Percentiles rank a stretch among this genome's conserved stretches.
phyloP scores from a whole-genome alignment of 352 stramenopile genomes.

The Globisporangium camurandrum region DNA sequence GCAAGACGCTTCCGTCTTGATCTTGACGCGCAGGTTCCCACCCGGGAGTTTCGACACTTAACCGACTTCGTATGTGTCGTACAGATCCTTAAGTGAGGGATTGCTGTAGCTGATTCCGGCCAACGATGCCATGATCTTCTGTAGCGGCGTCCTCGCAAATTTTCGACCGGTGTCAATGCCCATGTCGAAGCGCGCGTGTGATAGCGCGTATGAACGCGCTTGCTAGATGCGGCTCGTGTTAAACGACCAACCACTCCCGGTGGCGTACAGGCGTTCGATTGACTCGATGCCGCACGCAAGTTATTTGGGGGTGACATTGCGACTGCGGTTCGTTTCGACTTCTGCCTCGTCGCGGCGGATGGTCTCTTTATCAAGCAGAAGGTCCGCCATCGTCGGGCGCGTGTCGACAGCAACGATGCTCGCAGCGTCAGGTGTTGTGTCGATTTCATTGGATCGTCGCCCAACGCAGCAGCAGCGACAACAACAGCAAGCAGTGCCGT shows the following conservation, averaged over 20 bases:
- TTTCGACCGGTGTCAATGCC: too few species aligned
- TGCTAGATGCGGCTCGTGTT: too few species aligned
- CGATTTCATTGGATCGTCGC: neutral
- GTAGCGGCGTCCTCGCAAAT: too few species aligned
- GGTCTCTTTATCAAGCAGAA: neutral
- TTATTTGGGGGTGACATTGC: conserved; percentile 6
- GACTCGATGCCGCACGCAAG: conserved; percentile 8
- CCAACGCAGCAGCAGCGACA: neutral
- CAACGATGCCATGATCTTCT: too few species aligned
- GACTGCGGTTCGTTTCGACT: neutral
- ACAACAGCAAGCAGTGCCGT: neutral
- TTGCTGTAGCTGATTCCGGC: too few species aligned
- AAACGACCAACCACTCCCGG: too few species aligned
- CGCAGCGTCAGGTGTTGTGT: neutral
- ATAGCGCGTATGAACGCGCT: too few species aligned
- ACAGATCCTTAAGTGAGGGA: too few species aligned
- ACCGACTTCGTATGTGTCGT: too few species aligned
- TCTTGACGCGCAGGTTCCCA: neutral
- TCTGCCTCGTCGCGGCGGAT: conserved; percentile 1
- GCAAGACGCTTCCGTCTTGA: conserved; percentile 4
- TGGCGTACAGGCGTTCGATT: too few species aligned
- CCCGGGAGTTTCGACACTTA: too few species aligned
- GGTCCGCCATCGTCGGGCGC: conserved; percentile 2
- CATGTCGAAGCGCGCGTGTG: too few species aligned
- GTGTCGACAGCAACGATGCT: neutral